A percentile compares a stretch with the other conserved stretches of the same genome.
These are phyloP conservation scores for Immersiporthe knoxdaviesiana DNA, from an alignment of 2,329 filamentous ascomycete genomes.

Conservation along the genomic window DNA sequence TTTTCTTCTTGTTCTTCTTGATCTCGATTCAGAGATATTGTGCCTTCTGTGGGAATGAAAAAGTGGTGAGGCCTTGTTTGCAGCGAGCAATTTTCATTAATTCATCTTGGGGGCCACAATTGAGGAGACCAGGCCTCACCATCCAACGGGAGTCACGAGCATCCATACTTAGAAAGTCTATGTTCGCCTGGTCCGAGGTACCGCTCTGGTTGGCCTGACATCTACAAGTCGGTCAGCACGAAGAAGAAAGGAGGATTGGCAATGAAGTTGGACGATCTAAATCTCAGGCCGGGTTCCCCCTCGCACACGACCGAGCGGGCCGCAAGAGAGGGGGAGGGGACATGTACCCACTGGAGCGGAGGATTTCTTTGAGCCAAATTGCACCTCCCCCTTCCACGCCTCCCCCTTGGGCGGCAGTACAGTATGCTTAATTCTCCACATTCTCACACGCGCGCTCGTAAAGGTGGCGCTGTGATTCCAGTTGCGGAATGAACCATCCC, in stretches of 20 bases:
- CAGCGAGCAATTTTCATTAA: too few relatives aligned
- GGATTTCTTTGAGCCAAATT: conserved; percentile 9
- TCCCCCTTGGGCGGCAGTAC: conserved; percentile 13
- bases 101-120: too few relatives aligned
- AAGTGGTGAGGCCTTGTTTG: neutral
- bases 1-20: too few relatives aligned
- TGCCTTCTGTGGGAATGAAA: too few relatives aligned
- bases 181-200: neutral
- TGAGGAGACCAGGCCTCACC: too few relatives aligned
- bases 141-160: neutral
- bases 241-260: conserved; percentile 27
- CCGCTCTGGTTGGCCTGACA: neutral
- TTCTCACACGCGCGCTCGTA: neutral
- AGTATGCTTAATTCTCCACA: conserved; percentile 26
- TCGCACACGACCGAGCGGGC: conserved; percentile 5
- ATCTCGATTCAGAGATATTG: too few relatives aligned
- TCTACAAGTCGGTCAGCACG: neutral
- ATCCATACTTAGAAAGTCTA: neutral
- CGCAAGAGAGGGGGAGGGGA: neutral
- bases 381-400: neutral
- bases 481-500: conserved; percentile 7
- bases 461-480: neutral
- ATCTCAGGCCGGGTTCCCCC: conserved; percentile 18
- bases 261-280: conserved; percentile 19
- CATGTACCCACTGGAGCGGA: conserved; percentile 7